phyloP scores from a whole-genome alignment of 2,329 filamentous ascomycete species.

The Cladophialophora chaetospira region DNA sequence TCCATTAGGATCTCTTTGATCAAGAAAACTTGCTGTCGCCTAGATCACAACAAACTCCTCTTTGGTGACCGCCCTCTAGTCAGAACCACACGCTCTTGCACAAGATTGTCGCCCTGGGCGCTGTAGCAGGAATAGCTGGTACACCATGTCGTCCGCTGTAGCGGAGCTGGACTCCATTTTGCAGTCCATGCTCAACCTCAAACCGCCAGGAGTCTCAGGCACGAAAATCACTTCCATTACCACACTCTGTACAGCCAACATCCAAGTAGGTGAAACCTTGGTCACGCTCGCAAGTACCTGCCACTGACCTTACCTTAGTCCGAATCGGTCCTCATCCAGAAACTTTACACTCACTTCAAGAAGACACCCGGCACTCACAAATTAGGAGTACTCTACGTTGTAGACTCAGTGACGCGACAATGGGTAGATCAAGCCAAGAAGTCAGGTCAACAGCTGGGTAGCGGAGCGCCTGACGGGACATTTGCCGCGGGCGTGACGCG shows the following conservation, averaged over 20 bases:
- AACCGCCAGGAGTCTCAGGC: constrained; percentile 90
- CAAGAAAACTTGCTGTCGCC: background rate
- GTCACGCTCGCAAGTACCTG: background rate
- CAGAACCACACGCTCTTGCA: constrained; percentile 8
- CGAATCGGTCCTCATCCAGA: constrained; percentile 92
- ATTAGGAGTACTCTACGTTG: constrained; percentile 97
- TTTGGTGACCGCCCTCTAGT: constrained; percentile 5
- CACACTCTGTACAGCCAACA: constrained; percentile 80
- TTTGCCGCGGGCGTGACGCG: constrained; percentile 93
- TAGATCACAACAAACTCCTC: constrained; percentile 2
- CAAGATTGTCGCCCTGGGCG: constrained; percentile 16
- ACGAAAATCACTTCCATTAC: constrained; percentile 89
- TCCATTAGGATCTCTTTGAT: constrained; percentile 15
- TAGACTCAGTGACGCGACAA: constrained; percentile 99
- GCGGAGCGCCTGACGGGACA: constrained; percentile 82
- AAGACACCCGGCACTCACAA: constrained; percentile 94
- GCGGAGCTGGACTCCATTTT: constrained; percentile 87
- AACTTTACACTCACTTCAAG: constrained; percentile 96
- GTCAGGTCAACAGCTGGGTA: constrained; percentile 78
- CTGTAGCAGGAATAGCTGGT: constrained; percentile 20
- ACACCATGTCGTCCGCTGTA: constrained; percentile 76
- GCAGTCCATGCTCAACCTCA: constrained; percentile 86
- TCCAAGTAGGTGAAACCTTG: constrained; percentile 68
- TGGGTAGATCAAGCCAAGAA: constrained; percentile 96
- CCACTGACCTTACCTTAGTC: constrained; percentile 62